These are phyloP conservation scores for Smittium mucronatum DNA, from an alignment of 371 early-diverging fungal genomes.

Conservation along the genomic window DNA sequence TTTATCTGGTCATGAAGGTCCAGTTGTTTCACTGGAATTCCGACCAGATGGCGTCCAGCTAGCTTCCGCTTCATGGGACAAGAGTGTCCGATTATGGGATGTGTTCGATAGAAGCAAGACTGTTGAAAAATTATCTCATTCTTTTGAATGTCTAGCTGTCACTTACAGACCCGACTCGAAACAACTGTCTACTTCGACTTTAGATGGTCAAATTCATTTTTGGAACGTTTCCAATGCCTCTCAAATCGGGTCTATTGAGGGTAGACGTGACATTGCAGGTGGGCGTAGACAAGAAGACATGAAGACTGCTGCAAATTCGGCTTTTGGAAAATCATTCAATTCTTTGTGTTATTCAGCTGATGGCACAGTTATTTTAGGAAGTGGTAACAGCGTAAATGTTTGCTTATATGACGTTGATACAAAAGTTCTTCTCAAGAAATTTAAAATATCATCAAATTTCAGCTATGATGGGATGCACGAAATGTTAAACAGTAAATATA, in stretches of 20 bases:
- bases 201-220: slow-evolving; percentile 85
- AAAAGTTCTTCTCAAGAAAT: slow-evolving; percentile 67
- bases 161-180: slow-evolving; percentile 84
- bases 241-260: slow-evolving; percentile 68
- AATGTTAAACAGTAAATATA: slow-evolving; percentile 70
- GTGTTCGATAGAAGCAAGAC: slow-evolving; percentile 74
- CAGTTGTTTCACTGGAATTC: slow-evolving; percentile 73
- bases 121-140: slow-evolving; percentile 66
- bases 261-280: slow-evolving; percentile 81
- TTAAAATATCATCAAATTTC: slow-evolving; percentile 78
- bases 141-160: slow-evolving; percentile 75
- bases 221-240: slow-evolving; percentile 71
- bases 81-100: slow-evolving; percentile 86
- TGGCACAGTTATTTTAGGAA: slow-evolving; percentile 77
- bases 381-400: slow-evolving; percentile 87
- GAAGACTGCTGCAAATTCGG: slow-evolving; percentile 67
- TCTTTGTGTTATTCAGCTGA: slow-evolving; percentile 89
- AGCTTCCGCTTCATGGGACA: slow-evolving; percentile 90
- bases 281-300: slow-evolving; percentile 67
- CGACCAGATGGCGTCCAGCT: slow-evolving; percentile 61
- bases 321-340: slow-evolving; percentile 79
- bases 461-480: slow-evolving; percentile 87
- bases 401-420: slow-evolving; percentile 83
- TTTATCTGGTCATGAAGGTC: slow-evolving; percentile 85
- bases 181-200: slow-evolving; percentile 70